phyloP scores from a whole-genome alignment of 306 rosid genomes.

The Lagenaria siceraria region DNA sequence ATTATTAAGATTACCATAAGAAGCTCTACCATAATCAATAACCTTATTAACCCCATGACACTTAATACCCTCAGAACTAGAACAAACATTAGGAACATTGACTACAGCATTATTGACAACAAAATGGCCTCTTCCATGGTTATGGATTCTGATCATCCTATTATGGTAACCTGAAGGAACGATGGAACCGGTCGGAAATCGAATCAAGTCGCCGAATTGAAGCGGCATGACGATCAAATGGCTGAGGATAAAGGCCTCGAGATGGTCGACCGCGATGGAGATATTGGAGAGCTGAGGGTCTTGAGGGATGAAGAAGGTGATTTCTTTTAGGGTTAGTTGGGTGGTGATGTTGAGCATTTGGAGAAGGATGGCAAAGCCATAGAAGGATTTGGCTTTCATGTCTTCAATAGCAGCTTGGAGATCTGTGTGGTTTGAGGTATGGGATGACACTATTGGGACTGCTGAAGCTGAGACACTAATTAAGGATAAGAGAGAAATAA shows the following conservation, averaged over 20 bases:
- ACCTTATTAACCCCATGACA: slow-evolving; percentile 49
- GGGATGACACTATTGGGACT: neutral
- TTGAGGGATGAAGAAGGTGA: slow-evolving; percentile 43
- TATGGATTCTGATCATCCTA: slow-evolving; percentile 35
- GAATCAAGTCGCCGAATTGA: slow-evolving; percentile 28
- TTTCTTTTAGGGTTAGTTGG: slow-evolving; percentile 14
- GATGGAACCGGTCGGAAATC: slow-evolving; percentile 48
- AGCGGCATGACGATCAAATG: slow-evolving; percentile 40
- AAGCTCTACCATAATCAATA: slow-evolving; percentile 20
- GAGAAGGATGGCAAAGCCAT: slow-evolving; percentile 48
- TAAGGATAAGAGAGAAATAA: slow-evolving; percentile 10
- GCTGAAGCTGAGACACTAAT: slow-evolving; percentile 15
- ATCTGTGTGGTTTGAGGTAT: slow-evolving; percentile 20
- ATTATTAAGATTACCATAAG: neutral
- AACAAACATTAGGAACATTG: slow-evolving; percentile 34
- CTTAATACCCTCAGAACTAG: slow-evolving; percentile 25
- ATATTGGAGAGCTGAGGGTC: slow-evolving; percentile 28
- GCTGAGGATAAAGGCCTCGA: slow-evolving; percentile 24
- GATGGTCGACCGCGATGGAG: slow-evolving; percentile 16
- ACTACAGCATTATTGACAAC: slow-evolving; percentile 41
- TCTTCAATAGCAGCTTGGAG: slow-evolving; percentile 26
- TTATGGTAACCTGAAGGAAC: slow-evolving; percentile 27
- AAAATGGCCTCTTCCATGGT: slow-evolving; percentile 31
- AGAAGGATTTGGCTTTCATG: slow-evolving; percentile 35
- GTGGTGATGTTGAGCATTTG: slow-evolving; percentile 38